Percentiles rank a stretch among this genome's conserved stretches.
Conservation (phyloP, 2,329 filamentous ascomycete genomes). For the Cordyceps fumosorosea region DNA sequence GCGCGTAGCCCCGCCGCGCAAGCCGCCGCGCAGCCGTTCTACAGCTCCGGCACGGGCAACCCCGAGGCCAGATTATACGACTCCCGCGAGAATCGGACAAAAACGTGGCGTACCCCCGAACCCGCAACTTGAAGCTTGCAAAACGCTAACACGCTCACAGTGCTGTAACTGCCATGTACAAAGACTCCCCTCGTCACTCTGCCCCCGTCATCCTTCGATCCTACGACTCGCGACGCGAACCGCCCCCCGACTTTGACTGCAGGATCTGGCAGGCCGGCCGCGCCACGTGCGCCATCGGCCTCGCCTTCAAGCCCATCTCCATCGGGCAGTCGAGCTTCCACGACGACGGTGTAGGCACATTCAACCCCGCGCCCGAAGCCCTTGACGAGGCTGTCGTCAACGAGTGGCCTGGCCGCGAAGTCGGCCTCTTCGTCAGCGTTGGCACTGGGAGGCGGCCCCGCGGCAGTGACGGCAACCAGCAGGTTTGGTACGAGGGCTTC, state of each 20-base stretch:
- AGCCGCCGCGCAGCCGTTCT: constrained; percentile 43
- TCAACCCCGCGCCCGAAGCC: constrained; percentile 79
- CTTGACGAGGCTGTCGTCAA: constrained; percentile 88
- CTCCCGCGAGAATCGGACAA: constrained; percentile 74
- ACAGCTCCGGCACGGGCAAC: constrained; percentile 63
- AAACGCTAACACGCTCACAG: constrained; percentile 37
- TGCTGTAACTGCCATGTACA: constrained; percentile 85
- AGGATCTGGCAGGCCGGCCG: constrained; percentile 96
- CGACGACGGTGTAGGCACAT: constrained; percentile 85
- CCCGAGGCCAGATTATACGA: constrained; percentile 86
- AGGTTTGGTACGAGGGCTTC: constrained; percentile 91
- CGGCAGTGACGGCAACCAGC: constrained; percentile 58
- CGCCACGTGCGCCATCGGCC: constrained; percentile 82
- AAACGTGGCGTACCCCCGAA: constrained; percentile 58
- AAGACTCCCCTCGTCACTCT: constrained; percentile 64
- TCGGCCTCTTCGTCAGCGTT: constrained; percentile 87
- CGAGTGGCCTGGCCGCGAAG: constrained; percentile 89
- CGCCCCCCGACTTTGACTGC: constrained; percentile 84
- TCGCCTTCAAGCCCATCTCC: constrained; percentile 93
- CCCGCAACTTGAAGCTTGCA: background rate
- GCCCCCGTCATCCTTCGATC: constrained; percentile 74
- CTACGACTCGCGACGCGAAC: constrained; percentile 90
- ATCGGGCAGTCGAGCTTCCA: constrained; percentile 92
- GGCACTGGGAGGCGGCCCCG: constrained; percentile 82
- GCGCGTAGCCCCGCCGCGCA: constrained; percentile 55